phyloP scores from a whole-genome alignment of 306 rosid genomes.

The Malus orientalis region DNA sequence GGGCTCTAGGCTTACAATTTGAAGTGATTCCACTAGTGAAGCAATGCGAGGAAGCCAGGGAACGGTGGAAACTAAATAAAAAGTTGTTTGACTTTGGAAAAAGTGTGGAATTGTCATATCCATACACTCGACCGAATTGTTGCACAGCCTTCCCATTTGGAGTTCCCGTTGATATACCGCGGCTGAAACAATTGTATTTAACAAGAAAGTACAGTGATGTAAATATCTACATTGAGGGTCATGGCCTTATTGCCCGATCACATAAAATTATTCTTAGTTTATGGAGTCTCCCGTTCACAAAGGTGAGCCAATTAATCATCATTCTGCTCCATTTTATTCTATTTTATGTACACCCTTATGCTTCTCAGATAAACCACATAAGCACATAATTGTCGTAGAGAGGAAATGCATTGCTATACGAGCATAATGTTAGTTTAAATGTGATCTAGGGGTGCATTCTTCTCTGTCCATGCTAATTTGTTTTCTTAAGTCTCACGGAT shows the following conservation, averaged over 20 bases:
- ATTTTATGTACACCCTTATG: neutral
- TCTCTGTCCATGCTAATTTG: neutral
- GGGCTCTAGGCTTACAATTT: slow-evolving; percentile 61
- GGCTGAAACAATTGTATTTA: slow-evolving; percentile 48
- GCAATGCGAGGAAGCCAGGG: slow-evolving; percentile 69
- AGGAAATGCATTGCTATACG: neutral
- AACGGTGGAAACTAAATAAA: slow-evolving; percentile 45
- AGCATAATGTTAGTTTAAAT: neutral
- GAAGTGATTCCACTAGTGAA: slow-evolving; percentile 69
- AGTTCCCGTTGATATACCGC: slow-evolving; percentile 46
- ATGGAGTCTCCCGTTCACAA: slow-evolving; percentile 88
- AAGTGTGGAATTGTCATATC: slow-evolving; percentile 56
- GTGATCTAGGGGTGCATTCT: neutral
- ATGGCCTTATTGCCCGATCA: slow-evolving; percentile 50
- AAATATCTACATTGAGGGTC: slow-evolving; percentile 49
- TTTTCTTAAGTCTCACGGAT: neutral
- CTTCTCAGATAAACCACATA: neutral
- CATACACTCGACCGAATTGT: slow-evolving; percentile 47
- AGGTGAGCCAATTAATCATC: slow-evolving; percentile 40
- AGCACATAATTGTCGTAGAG: neutral
- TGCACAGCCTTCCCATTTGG: slow-evolving; percentile 53
- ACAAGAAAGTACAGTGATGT: slow-evolving; percentile 71
- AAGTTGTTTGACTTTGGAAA: slow-evolving; percentile 42
- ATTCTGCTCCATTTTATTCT: neutral
- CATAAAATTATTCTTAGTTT: slow-evolving; percentile 83